Percentiles rank a stretch among this genome's conserved stretches.
phyloP scores from a whole-genome alignment of 2,329 filamentous ascomycete species.

The Microsporum canis region DNA sequence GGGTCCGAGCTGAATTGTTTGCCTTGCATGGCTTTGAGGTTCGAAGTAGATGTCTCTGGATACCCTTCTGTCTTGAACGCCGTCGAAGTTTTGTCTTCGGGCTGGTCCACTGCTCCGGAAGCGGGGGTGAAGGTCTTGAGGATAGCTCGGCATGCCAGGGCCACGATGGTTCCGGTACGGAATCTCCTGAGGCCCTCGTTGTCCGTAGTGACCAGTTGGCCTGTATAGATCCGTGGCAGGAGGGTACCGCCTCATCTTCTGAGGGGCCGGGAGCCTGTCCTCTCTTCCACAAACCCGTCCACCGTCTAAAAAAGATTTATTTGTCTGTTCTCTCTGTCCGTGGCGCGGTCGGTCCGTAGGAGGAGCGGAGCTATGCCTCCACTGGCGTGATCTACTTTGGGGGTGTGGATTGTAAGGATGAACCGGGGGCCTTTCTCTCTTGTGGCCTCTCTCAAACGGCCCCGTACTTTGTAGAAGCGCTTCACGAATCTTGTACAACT shows the following conservation, averaged over 20 bases:
- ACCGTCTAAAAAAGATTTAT: not conserved
- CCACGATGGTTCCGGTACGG: not conserved
- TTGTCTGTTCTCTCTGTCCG: not conserved
- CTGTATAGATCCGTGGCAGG: not conserved
- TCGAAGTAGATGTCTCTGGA: not conserved
- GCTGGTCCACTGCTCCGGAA: not conserved
- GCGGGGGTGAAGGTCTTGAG: not conserved
- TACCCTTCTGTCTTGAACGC: not conserved
- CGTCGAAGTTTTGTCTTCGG: not conserved
- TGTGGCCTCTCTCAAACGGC: not conserved
- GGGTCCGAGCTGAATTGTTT: not conserved
- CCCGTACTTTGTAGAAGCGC: not conserved
- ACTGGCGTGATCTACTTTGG: not conserved
- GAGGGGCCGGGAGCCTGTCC: not conserved
- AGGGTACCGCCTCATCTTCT: not conserved
- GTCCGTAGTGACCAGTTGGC: not conserved
- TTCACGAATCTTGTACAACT: conserved; percentile 12
- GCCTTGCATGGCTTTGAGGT: not conserved
- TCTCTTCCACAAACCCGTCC: not conserved
- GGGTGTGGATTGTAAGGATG: not conserved
- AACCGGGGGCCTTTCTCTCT: not conserved
- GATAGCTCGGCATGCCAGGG: not conserved
- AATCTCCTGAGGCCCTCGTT: not conserved
- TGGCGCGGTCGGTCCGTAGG: not conserved
- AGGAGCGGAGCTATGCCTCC: not conserved